Base-by-base conservation (phyloP, 306 rosid genomes). In the Canavalia ensiformis region DNA sequence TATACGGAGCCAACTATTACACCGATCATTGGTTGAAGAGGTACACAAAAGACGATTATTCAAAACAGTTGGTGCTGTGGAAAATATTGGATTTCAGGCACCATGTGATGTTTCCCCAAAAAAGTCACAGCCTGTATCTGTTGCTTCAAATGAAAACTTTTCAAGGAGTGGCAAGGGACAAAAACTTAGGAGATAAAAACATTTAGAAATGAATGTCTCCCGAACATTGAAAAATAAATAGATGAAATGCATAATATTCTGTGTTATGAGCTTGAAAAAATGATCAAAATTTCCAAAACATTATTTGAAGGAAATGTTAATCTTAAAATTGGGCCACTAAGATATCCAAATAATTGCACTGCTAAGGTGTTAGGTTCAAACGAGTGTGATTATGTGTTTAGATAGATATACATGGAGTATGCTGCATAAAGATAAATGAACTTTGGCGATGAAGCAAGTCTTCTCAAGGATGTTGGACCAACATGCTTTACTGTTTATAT, bases 11-110 rank as follows among this genome's bases (percentile, higher is more conserved):
- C 98, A 94, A 51, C 69, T 92, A 75, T 81, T 92, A 0, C 97
- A 91, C 78, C 74, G 91, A 67, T 90, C 97, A 30, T 76, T 94
- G 85, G 97, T 92, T 8, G 97, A 94, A 77, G 98, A 94, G 83
- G 88, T 92, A 73, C 65, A 82, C 76, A 82, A 89, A 79, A 88
- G 94, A 76, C 85, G 97, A 60, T 42, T 91, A 78, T 92, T 87
- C 71, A 94, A 90, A 47, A 94, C 98, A 0, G 91, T 94, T 18
- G 97, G 97, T 76, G 88, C 91, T 2, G 94, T 95, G 56, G 94
- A 95, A 78, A 83, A 88, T 76, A 90, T 91, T 11, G 95, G 97
- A n/a, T 95, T 90, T 85, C 97, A 92, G 75, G 69, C 91, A 60
- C 97, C 97, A 35, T 89, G 80, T 77, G 92, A 87, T 31, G 85